These are phyloP conservation scores for Diplotaxis tenuifolia DNA, from an alignment of 345 rosid genomes.

Conservation along the genomic window DNA sequence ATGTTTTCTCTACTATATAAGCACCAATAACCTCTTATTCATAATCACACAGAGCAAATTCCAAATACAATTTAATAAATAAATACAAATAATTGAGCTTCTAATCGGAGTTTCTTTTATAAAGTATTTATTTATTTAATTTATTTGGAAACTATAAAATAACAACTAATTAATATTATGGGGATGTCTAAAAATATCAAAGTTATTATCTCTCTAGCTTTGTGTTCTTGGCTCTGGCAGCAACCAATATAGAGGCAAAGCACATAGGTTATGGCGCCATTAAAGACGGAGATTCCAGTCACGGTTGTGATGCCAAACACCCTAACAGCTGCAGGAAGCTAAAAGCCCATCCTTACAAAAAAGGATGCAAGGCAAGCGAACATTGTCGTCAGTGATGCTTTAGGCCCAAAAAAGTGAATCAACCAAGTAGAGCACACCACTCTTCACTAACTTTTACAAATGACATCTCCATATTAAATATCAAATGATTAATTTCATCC, in stretches of 20 bases:
- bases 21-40: neutral
- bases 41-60: neutral
- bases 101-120: neutral
- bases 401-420: neutral
- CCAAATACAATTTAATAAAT: neutral
- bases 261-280: too few species aligned
- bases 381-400: neutral
- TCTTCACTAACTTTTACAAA: neutral
- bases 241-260: neutral
- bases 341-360: neutral
- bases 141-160: neutral
- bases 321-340: neutral
- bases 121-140: conserved; percentile 16
- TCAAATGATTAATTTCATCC: neutral
- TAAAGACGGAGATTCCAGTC: neutral
- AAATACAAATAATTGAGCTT: conserved; percentile 10
- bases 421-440: neutral
- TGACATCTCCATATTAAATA: neutral
- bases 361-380: neutral
- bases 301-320: neutral
- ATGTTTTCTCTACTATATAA: neutral
- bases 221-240: neutral
- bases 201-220: conserved; percentile 4
- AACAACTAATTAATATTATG: conserved; percentile 2
- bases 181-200: conserved; percentile 19